phyloP scores from a whole-genome alignment of 345 rosid genomes.

The Litchi chinensis region DNA sequence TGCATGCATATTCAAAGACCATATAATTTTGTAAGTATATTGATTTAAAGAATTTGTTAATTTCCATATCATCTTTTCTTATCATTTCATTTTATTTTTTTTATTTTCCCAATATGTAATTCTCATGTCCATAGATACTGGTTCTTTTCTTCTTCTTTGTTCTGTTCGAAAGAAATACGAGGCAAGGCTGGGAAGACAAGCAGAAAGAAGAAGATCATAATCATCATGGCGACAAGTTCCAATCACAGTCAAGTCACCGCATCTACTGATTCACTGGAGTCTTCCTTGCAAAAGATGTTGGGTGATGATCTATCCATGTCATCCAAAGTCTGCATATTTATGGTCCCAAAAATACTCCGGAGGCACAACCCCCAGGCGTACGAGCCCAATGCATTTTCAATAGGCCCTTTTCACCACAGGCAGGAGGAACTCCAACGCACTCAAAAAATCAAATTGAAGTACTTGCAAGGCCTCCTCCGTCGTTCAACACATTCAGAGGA shows the following conservation, averaged over 20 bases:
- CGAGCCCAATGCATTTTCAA: conserved; percentile 31
- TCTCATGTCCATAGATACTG: too few relatives aligned
- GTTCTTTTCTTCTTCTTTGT: not conserved
- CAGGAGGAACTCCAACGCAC: not conserved
- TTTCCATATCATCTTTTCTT: too few relatives aligned
- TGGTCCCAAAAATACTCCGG: conserved; percentile 25
- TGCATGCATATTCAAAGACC: too few relatives aligned
- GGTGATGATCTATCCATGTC: conserved; percentile 13
- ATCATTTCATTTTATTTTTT: too few relatives aligned
- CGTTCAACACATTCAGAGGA: not conserved
- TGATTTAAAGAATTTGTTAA: too few relatives aligned
- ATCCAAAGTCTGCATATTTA: conserved; percentile 24
- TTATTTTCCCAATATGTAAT: too few relatives aligned
- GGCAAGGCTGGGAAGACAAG: not conserved
- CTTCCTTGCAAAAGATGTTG: conserved; percentile 21
- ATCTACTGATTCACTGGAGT: conserved; percentile 1
- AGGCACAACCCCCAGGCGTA: conserved; percentile 28
- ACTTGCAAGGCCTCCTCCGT: conserved; percentile 25
- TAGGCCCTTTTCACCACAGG: conserved; percentile 33
- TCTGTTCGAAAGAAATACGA: not conserved
- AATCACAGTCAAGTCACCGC: not conserved
- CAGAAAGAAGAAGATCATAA: not conserved
- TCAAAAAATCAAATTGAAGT: conserved; percentile 28
- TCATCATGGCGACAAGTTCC: not conserved
- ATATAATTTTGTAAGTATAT: too few relatives aligned